Percentiles rank a stretch among this genome's conserved stretches.
These are phyloP conservation scores for Protomyces macrosporus DNA, from an alignment of 1,139 yeast species.

Conservation along the genomic window DNA sequence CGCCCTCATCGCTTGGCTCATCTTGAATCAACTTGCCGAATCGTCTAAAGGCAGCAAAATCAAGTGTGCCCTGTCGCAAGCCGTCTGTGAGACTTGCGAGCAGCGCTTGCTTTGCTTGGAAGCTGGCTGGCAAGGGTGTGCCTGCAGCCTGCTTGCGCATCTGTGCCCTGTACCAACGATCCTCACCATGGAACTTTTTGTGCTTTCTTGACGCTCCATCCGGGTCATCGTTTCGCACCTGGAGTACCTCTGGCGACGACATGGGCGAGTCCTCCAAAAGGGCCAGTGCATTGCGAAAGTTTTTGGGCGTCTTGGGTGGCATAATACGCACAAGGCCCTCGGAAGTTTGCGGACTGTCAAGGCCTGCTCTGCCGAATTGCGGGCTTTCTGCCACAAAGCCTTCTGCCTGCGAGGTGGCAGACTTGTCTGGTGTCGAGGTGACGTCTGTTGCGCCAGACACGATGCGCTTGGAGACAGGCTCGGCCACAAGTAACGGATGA, in stretches of 20 bases:
- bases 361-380: background rate
- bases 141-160: constrained; percentile 13
- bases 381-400: background rate
- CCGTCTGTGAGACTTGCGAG: constrained; percentile 6
- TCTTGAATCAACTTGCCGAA: constrained; percentile 24
- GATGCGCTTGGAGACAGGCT: background rate
- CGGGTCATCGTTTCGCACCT: background rate
- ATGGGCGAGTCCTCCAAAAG: background rate
- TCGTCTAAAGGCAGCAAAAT: constrained; percentile 21
- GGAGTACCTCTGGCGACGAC: background rate
- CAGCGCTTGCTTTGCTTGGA: constrained; percentile 14
- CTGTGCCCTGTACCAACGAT: constrained; percentile 25
- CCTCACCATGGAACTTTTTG: constrained; percentile 15
- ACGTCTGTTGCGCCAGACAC: background rate
- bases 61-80: constrained; percentile 13
- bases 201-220: background rate
- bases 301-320: constrained; percentile 11
- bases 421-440: background rate
- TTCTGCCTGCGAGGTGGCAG: background rate
- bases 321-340: background rate
- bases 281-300: background rate
- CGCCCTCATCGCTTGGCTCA: background rate
- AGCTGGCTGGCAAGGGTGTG: constrained; percentile 20
- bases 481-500: constrained; percentile 6
- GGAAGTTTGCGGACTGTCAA: background rate